Conservation (phyloP, 106 monocot species). For the Cymbidium sinense region DNA sequence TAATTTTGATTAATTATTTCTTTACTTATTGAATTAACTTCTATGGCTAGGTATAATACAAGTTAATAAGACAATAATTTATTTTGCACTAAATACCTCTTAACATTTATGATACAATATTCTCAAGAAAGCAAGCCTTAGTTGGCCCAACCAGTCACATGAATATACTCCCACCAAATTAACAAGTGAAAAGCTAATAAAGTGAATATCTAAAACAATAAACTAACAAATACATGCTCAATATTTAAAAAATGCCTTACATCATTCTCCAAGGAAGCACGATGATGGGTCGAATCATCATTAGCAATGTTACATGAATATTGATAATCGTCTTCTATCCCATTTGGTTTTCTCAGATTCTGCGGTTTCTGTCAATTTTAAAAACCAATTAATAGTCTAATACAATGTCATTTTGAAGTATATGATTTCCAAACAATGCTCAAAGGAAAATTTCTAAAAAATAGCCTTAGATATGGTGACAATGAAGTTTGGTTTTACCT, state of each 20-base stretch:
- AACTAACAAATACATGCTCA: background rate
- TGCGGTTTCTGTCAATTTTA: slow-evolving; percentile 8
- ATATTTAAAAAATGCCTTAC: slow-evolving; percentile 21
- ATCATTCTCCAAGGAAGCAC: slow-evolving; percentile 58
- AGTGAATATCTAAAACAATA: background rate
- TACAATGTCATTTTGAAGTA: background rate
- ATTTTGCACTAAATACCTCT: too few relatives aligned
- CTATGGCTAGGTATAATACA: too few relatives aligned
- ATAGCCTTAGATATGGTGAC: background rate
- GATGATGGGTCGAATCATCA: slow-evolving; percentile 23
- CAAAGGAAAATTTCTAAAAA: background rate
- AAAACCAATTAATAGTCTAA: background rate
- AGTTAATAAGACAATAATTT: too few relatives aligned
- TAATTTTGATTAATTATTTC: too few relatives aligned
- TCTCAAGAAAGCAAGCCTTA: background rate
- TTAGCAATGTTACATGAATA: background rate
- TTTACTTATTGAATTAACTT: too few relatives aligned
- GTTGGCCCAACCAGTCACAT: background rate
- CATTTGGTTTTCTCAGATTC: slow-evolving; percentile 1
- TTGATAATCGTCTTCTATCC: background rate
- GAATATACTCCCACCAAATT: background rate
- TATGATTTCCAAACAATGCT: too few relatives aligned
- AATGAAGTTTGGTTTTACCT: slow-evolving; percentile 15
- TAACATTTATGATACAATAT: too few relatives aligned
- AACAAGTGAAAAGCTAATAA: background rate